Percentiles rank a stretch among this genome's conserved stretches.
Evolutionary conservation across 2,329 filamentous ascomycete species (phyloP).

Genomic region (Hymenoscyphus occultus): DNA sequence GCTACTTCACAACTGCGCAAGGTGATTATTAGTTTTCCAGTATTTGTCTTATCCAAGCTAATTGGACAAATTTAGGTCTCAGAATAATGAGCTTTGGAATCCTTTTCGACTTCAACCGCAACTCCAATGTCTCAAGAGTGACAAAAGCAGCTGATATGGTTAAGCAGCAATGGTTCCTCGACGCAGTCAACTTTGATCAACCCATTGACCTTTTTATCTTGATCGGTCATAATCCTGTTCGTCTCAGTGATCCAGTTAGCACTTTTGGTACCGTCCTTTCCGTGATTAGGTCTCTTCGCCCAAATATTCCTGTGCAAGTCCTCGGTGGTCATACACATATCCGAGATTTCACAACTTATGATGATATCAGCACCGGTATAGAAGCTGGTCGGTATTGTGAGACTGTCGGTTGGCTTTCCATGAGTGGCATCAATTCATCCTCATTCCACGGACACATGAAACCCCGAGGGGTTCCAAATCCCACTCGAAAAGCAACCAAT

Average conservation of each 20-base stretch:
- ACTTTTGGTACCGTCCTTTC: constrained; percentile 75
- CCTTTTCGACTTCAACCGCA: constrained; percentile 85
- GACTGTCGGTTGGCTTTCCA: constrained; percentile 87
- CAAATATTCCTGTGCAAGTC: constrained; percentile 78
- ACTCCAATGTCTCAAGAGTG: constrained; percentile 84
- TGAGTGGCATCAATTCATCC: constrained; percentile 52
- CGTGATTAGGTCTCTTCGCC: constrained; percentile 69
- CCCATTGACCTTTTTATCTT: constrained; percentile 77
- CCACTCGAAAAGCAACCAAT: constrained; percentile 22
- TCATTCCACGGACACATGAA: constrained; percentile 23
- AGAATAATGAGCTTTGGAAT: constrained; percentile 61
- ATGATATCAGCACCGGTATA: constrained; percentile 70
- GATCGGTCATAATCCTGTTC: constrained; percentile 76
- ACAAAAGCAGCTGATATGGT: constrained; percentile 74
- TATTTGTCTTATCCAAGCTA: background rate
- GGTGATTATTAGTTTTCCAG: constrained; percentile 44
- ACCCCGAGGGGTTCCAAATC: constrained; percentile 35
- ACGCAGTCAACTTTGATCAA: constrained; percentile 68
- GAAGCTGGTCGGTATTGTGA: constrained; percentile 91
- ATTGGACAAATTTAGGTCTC: constrained; percentile 15
- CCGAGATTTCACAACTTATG: constrained; percentile 75
- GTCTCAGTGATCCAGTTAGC: constrained; percentile 50
- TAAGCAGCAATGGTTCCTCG: constrained; percentile 80
- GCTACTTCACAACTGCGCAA: constrained; percentile 85
- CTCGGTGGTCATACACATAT: constrained; percentile 88